Evolutionary conservation across 495 filamentous ascomycete genomes (phyloP).

Genomic region (Trichoderma reesei): DNA sequence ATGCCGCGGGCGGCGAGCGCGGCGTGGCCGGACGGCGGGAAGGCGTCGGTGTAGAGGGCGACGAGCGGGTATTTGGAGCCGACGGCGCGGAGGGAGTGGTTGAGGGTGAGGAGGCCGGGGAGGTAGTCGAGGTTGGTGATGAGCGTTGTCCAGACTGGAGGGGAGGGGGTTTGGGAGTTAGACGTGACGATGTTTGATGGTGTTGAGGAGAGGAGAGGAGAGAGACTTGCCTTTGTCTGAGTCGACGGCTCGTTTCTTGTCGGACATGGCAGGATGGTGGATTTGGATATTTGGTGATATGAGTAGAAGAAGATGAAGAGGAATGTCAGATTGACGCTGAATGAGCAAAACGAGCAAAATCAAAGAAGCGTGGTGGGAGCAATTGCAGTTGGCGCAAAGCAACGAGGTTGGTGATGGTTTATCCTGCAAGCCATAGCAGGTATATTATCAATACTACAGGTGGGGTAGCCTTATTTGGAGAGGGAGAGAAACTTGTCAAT

Average conservation of each 20-base stretch:
- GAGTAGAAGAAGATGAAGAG: background rate
- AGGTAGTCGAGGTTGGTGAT: conserved; percentile 71
- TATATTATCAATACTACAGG: no score
- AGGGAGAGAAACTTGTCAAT: no score
- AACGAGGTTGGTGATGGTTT: no score
- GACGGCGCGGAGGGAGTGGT: conserved; percentile 51
- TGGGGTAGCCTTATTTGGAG: no score
- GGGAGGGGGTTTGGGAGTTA: background rate
- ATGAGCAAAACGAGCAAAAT: no score
- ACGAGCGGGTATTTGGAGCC: conserved; percentile 59
- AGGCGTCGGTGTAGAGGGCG: conserved; percentile 65
- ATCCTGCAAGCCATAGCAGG: no score
- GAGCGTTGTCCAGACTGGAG: conserved; percentile 65
- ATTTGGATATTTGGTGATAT: background rate
- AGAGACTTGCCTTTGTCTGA: conserved; percentile 20
- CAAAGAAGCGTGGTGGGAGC: no score
- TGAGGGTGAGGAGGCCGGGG: conserved; percentile 60
- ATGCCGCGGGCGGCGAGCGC: conserved; percentile 58
- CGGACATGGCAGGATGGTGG: conserved; percentile 11
- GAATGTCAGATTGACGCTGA: no score
- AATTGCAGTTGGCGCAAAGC: no score
- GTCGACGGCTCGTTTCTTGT: conserved; percentile 15
- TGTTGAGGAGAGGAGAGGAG: background rate
- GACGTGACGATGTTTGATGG: background rate
- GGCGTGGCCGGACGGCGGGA: conserved; percentile 49